These are phyloP conservation scores for Blastobotrys petasosporus DNA, from an alignment of 1,139 yeast species.

Conservation along the genomic window DNA sequence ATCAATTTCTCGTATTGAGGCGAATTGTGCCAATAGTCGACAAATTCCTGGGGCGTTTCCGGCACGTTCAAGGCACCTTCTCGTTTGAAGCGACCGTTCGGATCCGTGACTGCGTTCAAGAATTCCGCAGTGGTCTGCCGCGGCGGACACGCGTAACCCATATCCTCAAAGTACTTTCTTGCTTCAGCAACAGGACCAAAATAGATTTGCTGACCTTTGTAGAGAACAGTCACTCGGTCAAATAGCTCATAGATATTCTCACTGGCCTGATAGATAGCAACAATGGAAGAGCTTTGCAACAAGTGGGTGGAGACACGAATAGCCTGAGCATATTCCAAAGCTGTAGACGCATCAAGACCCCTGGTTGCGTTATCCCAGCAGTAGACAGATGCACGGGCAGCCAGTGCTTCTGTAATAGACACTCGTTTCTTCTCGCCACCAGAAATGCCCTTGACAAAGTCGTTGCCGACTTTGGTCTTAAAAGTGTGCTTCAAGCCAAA, in stretches of 20 bases:
- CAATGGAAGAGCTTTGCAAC: slow-evolving; percentile 49
- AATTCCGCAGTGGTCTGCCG: slow-evolving; percentile 56
- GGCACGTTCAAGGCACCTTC: slow-evolving; percentile 48
- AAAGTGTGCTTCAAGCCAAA: slow-evolving; percentile 51
- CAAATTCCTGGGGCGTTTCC: slow-evolving; percentile 52
- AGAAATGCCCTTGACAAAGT: slow-evolving; percentile 52
- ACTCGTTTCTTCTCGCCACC: slow-evolving; percentile 60
- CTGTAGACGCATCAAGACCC: slow-evolving; percentile 66
- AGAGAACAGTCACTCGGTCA: slow-evolving; percentile 56
- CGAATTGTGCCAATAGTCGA: slow-evolving; percentile 48
- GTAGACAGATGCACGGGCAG: slow-evolving; percentile 49
- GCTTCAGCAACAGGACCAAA: slow-evolving; percentile 51
- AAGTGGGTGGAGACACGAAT: slow-evolving; percentile 52
- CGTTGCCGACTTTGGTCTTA: slow-evolving; percentile 52
- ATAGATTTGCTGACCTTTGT: slow-evolving; percentile 51
- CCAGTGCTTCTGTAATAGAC: slow-evolving; percentile 53
- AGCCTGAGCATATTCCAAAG: slow-evolving; percentile 57
- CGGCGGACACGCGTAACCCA: slow-evolving; percentile 56
- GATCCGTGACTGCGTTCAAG: slow-evolving; percentile 56
- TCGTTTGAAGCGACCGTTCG: slow-evolving; percentile 37
- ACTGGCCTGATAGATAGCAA: slow-evolving; percentile 56
- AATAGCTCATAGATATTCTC: slow-evolving; percentile 54
- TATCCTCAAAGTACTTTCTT: slow-evolving; percentile 44
- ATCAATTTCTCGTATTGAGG: slow-evolving; percentile 41
- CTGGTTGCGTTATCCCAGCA: slow-evolving; percentile 70